Percentiles rank a stretch among this genome's conserved stretches.
These are phyloP conservation scores for Calonectria pseudoreteaudii DNA, from an alignment of 2,329 filamentous ascomycete species.

Conservation along the genomic window DNA sequence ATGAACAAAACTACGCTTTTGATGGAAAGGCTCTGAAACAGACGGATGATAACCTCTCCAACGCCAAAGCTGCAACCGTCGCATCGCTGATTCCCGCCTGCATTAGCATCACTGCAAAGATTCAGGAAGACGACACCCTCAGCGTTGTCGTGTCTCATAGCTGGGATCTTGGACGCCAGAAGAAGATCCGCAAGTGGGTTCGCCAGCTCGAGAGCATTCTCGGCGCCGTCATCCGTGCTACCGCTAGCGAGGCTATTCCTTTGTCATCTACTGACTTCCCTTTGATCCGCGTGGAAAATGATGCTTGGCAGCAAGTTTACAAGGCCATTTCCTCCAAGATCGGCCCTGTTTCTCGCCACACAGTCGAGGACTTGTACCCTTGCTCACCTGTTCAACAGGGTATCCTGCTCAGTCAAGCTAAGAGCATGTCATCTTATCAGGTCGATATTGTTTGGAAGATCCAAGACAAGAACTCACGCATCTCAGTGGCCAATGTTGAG, in stretches of 20 bases:
- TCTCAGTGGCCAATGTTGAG: not conserved
- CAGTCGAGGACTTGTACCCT: constrained; percentile 20
- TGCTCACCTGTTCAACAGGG: constrained; percentile 22
- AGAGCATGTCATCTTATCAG: not conserved
- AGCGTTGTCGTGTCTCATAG: constrained; percentile 13
- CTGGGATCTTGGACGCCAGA: constrained; percentile 20
- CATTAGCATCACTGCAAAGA: not conserved
- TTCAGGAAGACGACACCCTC: not conserved
- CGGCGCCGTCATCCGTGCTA: not conserved
- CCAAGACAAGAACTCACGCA: not conserved
- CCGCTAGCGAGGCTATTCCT: not conserved
- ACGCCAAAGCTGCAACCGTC: not conserved
- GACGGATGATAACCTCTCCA: not conserved
- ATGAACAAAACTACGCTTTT: not conserved
- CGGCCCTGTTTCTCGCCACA: not conserved
- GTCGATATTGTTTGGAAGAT: constrained; percentile 13
- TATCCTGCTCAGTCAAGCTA: constrained; percentile 20
- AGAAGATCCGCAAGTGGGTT: constrained; percentile 22
- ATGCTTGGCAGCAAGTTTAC: constrained; percentile 10
- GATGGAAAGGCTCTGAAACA: not conserved
- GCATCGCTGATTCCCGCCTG: not conserved
- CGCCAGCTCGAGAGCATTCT: constrained; percentile 12
- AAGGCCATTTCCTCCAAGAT: constrained; percentile 8
- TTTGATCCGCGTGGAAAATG: not conserved
- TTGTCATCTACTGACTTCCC: not conserved